These are phyloP conservation scores for Cyclotella cryptica DNA, from an alignment of 108 stramenopile species.

Conservation along the genomic window DNA sequence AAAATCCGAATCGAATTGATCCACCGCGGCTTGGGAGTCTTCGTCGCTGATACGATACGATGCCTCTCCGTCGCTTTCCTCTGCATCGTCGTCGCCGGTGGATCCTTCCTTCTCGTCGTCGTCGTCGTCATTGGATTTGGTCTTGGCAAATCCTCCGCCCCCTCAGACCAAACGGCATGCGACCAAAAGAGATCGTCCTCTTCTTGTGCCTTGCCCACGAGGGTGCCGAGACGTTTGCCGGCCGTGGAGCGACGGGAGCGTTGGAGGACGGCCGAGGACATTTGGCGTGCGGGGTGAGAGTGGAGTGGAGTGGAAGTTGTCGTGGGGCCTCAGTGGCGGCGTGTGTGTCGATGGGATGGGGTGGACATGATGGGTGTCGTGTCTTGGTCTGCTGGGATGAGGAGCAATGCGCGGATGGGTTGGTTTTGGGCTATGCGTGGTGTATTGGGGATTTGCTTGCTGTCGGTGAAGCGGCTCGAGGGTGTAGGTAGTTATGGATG, in stretches of 20 bases:
- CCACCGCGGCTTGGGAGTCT: conserved; percentile 64
- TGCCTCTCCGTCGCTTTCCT: conserved; percentile 52
- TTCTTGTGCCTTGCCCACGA: conserved; percentile 80
- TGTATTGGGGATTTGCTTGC: too few relatives aligned
- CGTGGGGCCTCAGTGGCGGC: not conserved
- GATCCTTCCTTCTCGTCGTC: conserved; percentile 3
- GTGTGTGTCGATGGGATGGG: not conserved
- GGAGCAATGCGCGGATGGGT: too few relatives aligned
- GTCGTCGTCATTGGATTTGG: not conserved
- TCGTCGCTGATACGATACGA: conserved; percentile 83
- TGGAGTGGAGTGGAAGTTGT: conserved; percentile 16
- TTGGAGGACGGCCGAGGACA: conserved; percentile 59
- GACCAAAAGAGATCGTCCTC: conserved; percentile 89
- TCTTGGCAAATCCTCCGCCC: conserved; percentile 55
- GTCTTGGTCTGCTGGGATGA: too few relatives aligned
- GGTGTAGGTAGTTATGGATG: too few relatives aligned
- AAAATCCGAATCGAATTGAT: conserved; percentile 91
- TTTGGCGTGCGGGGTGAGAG: conserved; percentile 10
- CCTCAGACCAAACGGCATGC: conserved; percentile 88
- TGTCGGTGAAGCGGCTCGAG: too few relatives aligned
- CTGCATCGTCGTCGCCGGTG: not conserved
- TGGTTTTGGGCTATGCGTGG: not conserved
- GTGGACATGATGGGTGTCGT: too few relatives aligned
- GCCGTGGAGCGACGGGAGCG: conserved; percentile 81
- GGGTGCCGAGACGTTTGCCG: conserved; percentile 73